Percentiles rank a stretch among this genome's conserved stretches.
Evolutionary conservation across 805 yeast species (phyloP).

Genomic region (Kodamaea jinghongensis): DNA sequence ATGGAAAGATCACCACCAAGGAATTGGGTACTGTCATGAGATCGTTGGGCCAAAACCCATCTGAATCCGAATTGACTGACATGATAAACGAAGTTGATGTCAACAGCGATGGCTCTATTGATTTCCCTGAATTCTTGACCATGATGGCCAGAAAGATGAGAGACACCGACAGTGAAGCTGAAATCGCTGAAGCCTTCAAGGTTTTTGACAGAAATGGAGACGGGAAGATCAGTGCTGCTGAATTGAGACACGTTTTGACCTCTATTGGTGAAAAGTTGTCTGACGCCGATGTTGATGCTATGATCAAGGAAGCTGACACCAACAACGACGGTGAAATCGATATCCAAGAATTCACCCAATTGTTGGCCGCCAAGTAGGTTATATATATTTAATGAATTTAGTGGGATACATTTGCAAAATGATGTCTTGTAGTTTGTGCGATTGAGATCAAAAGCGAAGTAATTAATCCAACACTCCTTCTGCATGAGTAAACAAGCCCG

Average conservation of each 20-base stretch:
- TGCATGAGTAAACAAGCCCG: too few species aligned
- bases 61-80: constrained; percentile 93
- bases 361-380: constrained; percentile 69
- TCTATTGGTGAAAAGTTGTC: constrained; percentile 96
- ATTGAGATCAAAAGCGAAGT: too few species aligned
- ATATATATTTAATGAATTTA: constrained; percentile 1
- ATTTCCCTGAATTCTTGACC: constrained; percentile 48
- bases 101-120: constrained; percentile 79
- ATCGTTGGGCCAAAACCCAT: constrained; percentile 96
- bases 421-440: too few species aligned
- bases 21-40: constrained; percentile 99
- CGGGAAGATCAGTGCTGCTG: constrained; percentile 95
- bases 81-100: constrained; percentile 96
- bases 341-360: constrained; percentile 92
- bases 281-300: constrained; percentile 95
- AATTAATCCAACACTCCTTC: too few species aligned
- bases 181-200: constrained; percentile 94
- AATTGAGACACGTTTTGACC: constrained; percentile 93
- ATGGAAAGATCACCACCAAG: constrained; percentile 92
- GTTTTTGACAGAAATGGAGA: constrained; percentile 96
- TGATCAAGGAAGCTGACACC: constrained; percentile 93
- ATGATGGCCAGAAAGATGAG: constrained; percentile 65
- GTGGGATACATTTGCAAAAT: too few species aligned
- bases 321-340: constrained; percentile 97
- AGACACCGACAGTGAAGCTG: constrained; percentile 96